Evolutionary conservation across 192 early-diverging fungal species (phyloP).

Genomic region (Backusella circina): DNA sequence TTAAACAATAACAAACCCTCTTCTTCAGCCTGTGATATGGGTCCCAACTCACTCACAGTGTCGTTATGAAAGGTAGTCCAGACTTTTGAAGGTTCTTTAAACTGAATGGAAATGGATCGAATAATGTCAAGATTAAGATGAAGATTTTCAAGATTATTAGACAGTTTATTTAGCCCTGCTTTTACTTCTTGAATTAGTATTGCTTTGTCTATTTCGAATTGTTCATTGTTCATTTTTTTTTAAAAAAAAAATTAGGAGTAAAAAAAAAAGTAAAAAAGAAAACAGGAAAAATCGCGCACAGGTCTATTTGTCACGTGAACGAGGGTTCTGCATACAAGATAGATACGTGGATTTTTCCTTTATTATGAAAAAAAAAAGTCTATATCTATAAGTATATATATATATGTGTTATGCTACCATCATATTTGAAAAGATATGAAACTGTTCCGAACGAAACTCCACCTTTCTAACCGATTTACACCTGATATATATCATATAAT

Average conservation of each 20-base stretch:
- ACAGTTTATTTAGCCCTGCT: conserved; percentile 43
- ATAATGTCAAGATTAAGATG: conserved; percentile 51
- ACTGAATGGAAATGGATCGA: conserved; percentile 48
- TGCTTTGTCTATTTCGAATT: conserved; percentile 20
- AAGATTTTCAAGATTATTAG: conserved; percentile 42
- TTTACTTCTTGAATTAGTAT: conserved; percentile 19
- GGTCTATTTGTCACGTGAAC: no score
- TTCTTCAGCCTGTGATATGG: neutral
- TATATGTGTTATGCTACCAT: neutral
- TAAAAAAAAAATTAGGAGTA: neutral
- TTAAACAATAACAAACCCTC: neutral
- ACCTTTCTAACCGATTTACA: neutral
- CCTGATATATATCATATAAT: neutral
- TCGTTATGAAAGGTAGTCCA: conserved; percentile 49
- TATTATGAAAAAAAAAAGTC: no score
- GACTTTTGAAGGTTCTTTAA: conserved; percentile 42
- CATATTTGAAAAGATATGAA: neutral
- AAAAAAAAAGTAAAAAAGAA: neutral
- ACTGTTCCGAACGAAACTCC: neutral
- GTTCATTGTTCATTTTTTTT: neutral
- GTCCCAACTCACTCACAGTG: neutral
- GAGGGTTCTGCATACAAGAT: no score
- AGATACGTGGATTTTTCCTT: no score
- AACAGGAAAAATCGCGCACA: neutral
- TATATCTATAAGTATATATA: no score